Evolutionary conservation across 1,284 basidiomycete genomes (phyloP).

Genomic region (Hymenochaete sp.): DNA sequence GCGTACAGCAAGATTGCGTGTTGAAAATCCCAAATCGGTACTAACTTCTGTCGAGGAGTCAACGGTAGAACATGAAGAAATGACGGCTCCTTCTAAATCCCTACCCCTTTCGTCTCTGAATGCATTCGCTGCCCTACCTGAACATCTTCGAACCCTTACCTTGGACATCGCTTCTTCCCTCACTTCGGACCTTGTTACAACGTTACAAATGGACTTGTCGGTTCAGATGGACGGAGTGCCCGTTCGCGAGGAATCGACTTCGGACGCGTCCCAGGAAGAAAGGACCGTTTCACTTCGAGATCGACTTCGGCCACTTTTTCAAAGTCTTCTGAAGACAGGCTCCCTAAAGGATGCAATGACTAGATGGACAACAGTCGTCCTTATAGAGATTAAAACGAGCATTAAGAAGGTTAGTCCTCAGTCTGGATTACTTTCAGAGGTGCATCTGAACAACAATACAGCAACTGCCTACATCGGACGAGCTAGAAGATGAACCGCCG

Average conservation of each 20-base stretch:
- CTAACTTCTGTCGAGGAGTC: slow-evolving; percentile 28
- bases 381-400: slow-evolving; percentile 56
- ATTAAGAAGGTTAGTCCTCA: slow-evolving; percentile 44
- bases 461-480: slow-evolving; percentile 47
- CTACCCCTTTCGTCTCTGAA: slow-evolving; percentile 52
- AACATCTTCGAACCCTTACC: slow-evolving; percentile 55
- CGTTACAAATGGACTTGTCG: slow-evolving; percentile 62
- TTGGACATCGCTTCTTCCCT: slow-evolving; percentile 69
- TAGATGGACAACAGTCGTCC: slow-evolving; percentile 72
- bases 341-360: slow-evolving; percentile 61
- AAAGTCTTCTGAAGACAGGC: slow-evolving; percentile 68
- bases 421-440: slow-evolving; percentile 15
- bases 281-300: slow-evolving; percentile 40
- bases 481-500: slow-evolving; percentile 44
- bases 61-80: slow-evolving; percentile 22
- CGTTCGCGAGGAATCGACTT: slow-evolving; percentile 3
- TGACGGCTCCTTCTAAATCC: slow-evolving; percentile 24
- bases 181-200: slow-evolving; percentile 67
- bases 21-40: no score
- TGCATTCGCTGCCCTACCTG: slow-evolving; percentile 65
- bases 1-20: no score
- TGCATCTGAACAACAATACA: slow-evolving; percentile 23
- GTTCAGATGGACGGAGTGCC: slow-evolving; percentile 34
- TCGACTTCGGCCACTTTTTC: slow-evolving; percentile 60
- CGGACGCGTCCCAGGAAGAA: slow-evolving; percentile 4